Percentiles rank a stretch among this genome's conserved stretches.
Evolutionary conservation across 768 basidiomycete species (phyloP).

Genomic region (Psilocybe tampanensis): DNA sequence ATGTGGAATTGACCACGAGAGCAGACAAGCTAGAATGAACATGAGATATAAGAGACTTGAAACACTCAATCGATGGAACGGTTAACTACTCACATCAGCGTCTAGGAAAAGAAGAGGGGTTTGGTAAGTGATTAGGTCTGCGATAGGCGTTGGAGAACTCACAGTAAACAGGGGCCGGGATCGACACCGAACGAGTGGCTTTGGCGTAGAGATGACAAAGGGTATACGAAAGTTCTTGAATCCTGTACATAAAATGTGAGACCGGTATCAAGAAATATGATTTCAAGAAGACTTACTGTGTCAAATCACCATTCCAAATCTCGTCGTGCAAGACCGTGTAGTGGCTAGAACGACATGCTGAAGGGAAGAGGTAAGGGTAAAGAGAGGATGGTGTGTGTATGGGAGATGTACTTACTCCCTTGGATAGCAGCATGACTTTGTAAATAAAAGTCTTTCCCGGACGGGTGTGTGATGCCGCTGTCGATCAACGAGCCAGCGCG

Average conservation of each 20-base stretch:
- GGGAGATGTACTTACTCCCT: conserved; percentile 47
- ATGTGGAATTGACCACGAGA: conserved; percentile 22
- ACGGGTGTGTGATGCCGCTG: conserved; percentile 45
- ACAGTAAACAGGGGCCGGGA: conserved; percentile 35
- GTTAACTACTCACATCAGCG: conserved; percentile 19
- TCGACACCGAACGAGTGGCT: conserved; percentile 33
- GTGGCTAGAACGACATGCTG: conserved; percentile 27
- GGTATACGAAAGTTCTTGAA: conserved; percentile 26
- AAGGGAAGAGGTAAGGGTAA: not conserved
- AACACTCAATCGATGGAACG: not conserved
- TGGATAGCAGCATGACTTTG: conserved; percentile 58
- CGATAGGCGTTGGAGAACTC: conserved; percentile 6
- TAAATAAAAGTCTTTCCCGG: conserved; percentile 53
- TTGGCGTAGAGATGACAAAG: conserved; percentile 31
- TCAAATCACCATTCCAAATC: conserved; percentile 14
- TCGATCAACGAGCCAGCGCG: conserved; percentile 50
- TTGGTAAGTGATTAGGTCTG: not conserved
- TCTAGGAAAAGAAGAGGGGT: conserved; percentile 7
- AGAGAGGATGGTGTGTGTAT: not conserved
- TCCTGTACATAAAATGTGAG: conserved; percentile 8
- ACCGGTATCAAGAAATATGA: not conserved
- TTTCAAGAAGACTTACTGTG: conserved; percentile 1
- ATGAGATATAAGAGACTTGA: not conserved
- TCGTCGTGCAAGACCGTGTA: conserved; percentile 30
- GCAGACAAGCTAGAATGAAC: conserved; percentile 20